Evolutionary conservation across 345 rosid species (phyloP).

Genomic region (Eutrema japonicum): DNA sequence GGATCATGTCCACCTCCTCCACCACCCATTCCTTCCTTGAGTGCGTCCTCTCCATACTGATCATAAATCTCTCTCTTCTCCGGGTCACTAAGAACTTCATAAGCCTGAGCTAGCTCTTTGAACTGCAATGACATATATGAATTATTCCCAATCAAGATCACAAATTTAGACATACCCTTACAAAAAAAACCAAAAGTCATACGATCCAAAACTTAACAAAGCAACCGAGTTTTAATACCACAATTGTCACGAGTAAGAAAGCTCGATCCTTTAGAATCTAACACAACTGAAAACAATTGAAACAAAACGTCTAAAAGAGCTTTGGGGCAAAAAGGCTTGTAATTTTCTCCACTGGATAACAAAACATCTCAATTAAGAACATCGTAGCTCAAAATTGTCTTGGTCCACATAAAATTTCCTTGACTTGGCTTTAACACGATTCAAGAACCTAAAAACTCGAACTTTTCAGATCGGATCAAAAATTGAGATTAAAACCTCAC

Average conservation of each 20-base stretch:
- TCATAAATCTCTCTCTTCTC: conserved; percentile 91
- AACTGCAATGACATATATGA: conserved; percentile 51
- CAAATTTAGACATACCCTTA: not conserved
- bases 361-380: not conserved
- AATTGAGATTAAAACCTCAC: not conserved
- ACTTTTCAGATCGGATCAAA: conserved; percentile 30
- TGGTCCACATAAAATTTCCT: no score
- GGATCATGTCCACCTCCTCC: conserved; percentile 71
- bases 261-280: not conserved
- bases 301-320: not conserved
- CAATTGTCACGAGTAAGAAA: not conserved
- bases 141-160: not conserved
- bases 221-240: not conserved
- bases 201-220: not conserved
- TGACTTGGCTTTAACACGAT: not conserved
- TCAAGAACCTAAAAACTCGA: not conserved
- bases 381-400: not conserved
- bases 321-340: not conserved
- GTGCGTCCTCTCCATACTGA: conserved; percentile 90
- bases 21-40: conserved; percentile 92
- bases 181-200: not conserved
- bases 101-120: conserved; percentile 89
- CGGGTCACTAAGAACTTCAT: conserved; percentile 85
- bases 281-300: not conserved
- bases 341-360: not conserved